Base-by-base conservation (phyloP, 2,329 filamentous ascomycete genomes). In the Fusarium sp. region DNA sequence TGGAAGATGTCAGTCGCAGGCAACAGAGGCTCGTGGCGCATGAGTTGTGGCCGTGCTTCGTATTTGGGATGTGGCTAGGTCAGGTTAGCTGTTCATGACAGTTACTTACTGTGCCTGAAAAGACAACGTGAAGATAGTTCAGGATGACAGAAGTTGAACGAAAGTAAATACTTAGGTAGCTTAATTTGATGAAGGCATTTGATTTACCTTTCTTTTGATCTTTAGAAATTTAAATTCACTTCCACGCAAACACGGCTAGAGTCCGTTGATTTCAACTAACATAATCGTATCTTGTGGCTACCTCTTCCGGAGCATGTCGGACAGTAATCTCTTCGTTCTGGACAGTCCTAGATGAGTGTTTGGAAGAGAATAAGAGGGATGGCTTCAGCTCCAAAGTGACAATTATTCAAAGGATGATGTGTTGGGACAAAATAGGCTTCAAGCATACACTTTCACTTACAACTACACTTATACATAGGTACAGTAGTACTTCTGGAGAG, bases 1-100 rank as follows among this genome's bases (percentile, higher is more conserved):
- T 45, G 20, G 29, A 42, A 52, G 52, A 66, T 51, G 50, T 69
- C 55, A 68, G 46, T 25, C 43, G n/a, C n/a, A 64, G 60, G 51
- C 51, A 63, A 36, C 25, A 29, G 14, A 6, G 25, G 6, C 5
- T 25, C 47, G 61, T 64, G 59, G 61, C 60, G 36, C 25, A 8
- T 4, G 9, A 7, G 15, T 13, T 25, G 45, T 64, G 59, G 51
- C 60, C 15, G 39, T 39, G 15, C 18, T n/a, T 4, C 2, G 4
- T 7, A 18, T 29, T 25, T 25, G 18, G 23, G n/a, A 4, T 52
- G 21, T 43, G 49, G 49, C 39, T 41, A 35, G 17, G 15, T n/a
- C 14, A 6, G 17, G 33, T 10, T 35, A 15, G 13, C 33, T 33
- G 11, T 31, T 5, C 14, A 33, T 33, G 3, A 35, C 15, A 10